A percentile compares a stretch with the other conserved stretches of the same genome.
Conservation (phyloP, 345 rosid species). For the Pistacia vera region DNA sequence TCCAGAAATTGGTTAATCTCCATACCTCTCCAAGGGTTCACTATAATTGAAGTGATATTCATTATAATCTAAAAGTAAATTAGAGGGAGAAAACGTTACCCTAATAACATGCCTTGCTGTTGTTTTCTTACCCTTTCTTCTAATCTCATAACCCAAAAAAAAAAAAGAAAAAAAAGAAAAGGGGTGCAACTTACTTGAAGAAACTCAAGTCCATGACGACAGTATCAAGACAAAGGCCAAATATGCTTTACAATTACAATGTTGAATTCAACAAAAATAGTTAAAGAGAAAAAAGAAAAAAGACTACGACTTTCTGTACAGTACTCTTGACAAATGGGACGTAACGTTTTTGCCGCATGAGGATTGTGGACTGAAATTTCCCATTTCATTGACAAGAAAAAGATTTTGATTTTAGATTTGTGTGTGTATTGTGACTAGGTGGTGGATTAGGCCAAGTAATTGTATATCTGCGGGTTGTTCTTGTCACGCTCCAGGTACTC, state of each 20-base stretch:
- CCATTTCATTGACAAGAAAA: slow-evolving; percentile 26
- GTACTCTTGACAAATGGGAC: slow-evolving; percentile 20
- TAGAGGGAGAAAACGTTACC: too few relatives aligned
- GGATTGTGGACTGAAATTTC: slow-evolving; percentile 7
- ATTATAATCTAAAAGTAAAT: too few relatives aligned
- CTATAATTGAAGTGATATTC: too few relatives aligned
- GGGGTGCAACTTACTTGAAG: not conserved
- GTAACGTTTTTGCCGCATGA: slow-evolving; percentile 4
- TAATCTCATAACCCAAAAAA: not conserved
- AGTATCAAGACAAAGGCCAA: slow-evolving; percentile 19
- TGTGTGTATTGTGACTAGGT: not conserved
- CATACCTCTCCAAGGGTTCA: too few relatives aligned
- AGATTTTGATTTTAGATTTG: not conserved
- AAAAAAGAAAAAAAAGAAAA: too few relatives aligned
- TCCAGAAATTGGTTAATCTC: too few relatives aligned
- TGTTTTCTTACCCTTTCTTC: not conserved
- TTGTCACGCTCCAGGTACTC: slow-evolving; percentile 99
- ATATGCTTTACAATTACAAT: slow-evolving; percentile 40
- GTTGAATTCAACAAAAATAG: slow-evolving; percentile 21
- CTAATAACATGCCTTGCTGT: too few relatives aligned
- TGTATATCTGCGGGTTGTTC: slow-evolving; percentile 96
- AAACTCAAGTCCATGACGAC: slow-evolving; percentile 15
- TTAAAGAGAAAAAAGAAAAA: not conserved
- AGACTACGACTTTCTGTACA: slow-evolving; percentile 45
- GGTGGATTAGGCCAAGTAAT: slow-evolving; percentile 69